phyloP scores from a whole-genome alignment of 192 early-diverging fungal species.

The Backusella westeae region DNA sequence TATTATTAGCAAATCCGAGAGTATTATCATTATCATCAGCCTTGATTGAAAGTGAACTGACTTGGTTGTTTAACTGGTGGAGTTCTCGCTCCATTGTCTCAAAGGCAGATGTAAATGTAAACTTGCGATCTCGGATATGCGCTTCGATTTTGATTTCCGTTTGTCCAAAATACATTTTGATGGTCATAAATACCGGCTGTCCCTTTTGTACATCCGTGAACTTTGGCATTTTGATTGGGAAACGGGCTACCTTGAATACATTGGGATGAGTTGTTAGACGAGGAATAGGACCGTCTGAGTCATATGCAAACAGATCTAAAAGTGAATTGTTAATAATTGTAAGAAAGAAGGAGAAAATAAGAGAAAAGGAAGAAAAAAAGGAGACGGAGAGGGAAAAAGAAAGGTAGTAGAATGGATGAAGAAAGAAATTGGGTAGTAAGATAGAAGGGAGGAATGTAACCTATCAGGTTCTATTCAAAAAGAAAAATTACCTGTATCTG shows the following conservation, averaged over 20 bases:
- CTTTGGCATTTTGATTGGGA: constrained; percentile 33
- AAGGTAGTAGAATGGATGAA: not conserved
- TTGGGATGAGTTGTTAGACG: constrained; percentile 21
- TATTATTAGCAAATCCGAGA: not conserved
- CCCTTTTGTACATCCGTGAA: constrained; percentile 26
- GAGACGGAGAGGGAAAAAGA: not conserved
- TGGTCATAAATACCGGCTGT: constrained; percentile 41
- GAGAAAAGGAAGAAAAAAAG: not conserved
- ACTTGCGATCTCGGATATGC: constrained; percentile 34
- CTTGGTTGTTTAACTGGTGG: not conserved
- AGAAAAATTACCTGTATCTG: constrained; percentile 21
- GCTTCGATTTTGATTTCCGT: constrained; percentile 38
- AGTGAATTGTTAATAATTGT: not conserved
- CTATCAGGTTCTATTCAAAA: not conserved
- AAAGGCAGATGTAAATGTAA: constrained; percentile 33
- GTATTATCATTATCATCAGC: not conserved
- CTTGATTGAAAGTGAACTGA: not conserved
- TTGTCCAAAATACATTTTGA: constrained; percentile 44
- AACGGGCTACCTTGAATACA: constrained; percentile 24
- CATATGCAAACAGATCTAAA: constrained; percentile 29
- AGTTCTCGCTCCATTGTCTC: constrained; percentile 5
- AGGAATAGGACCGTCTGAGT: constrained; percentile 21
- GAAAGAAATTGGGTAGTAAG: not conserved
- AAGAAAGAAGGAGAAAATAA: not conserved
- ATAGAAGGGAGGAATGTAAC: not conserved